Evolutionary conservation across 1,139 yeast genomes (phyloP).

Genomic region (Eremothecium sinecaudum): DNA sequence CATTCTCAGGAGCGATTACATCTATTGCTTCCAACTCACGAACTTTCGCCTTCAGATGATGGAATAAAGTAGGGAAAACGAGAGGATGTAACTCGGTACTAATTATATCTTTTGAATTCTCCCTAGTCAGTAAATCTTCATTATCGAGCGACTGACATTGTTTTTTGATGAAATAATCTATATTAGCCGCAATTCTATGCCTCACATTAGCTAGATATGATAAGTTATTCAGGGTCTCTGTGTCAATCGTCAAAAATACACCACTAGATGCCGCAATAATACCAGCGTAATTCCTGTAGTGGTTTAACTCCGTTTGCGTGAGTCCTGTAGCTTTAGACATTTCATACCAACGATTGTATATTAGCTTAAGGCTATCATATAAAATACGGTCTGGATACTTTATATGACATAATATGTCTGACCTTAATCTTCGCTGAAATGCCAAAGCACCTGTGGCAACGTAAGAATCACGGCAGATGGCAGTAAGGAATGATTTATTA

Average conservation of each 20-base stretch:
- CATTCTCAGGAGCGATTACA: conserved; percentile 18
- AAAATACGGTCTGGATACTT: conserved; percentile 53
- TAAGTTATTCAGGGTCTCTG: conserved; percentile 26
- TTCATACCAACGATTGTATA: conserved; percentile 47
- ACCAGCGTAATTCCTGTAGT: conserved; percentile 54
- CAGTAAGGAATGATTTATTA: conserved; percentile 40
- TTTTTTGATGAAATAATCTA: conserved; percentile 41
- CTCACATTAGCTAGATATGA: conserved; percentile 28
- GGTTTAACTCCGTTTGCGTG: conserved; percentile 27
- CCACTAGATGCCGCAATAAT: conserved; percentile 54
- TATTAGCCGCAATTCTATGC: conserved; percentile 36
- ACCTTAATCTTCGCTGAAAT: conserved; percentile 56
- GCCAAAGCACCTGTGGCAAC: conserved; percentile 72
- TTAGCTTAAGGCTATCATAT: conserved; percentile 51
- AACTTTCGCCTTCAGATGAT: conserved; percentile 18
- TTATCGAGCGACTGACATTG: conserved; percentile 39
- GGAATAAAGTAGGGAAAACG: conserved; percentile 35
- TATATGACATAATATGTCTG: conserved; percentile 43
- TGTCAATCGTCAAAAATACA: conserved; percentile 36
- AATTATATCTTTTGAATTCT: conserved; percentile 41
- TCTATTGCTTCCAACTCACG: conserved; percentile 25
- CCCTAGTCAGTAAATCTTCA: conserved; percentile 44
- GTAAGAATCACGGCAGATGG: conserved; percentile 46
- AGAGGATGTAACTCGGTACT: conserved; percentile 39
- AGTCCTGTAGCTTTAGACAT: conserved; percentile 23